Evolutionary conservation across 495 filamentous ascomycete species (phyloP).

Genomic region (Hypoxylon lenormandii): DNA sequence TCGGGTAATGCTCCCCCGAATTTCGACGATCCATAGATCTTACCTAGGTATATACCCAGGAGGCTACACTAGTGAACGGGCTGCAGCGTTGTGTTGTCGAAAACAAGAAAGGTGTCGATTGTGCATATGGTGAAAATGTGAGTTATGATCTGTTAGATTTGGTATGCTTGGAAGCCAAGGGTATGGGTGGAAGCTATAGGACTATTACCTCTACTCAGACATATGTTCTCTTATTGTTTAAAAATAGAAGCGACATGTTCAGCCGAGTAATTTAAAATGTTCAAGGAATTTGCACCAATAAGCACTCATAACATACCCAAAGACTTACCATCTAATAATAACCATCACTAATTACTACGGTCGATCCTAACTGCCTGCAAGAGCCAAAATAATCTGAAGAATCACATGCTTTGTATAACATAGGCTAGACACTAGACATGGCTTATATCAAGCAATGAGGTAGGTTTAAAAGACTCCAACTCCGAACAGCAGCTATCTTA

Average conservation of each 20-base stretch:
- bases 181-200: not conserved
- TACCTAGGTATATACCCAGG: slow-evolving; percentile 14
- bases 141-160: slow-evolving; percentile 16
- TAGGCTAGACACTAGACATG: no score
- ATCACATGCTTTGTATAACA: no score
- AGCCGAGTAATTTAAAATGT: no score
- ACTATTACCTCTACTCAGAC: not conserved
- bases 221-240: not conserved
- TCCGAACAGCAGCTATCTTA: no score
- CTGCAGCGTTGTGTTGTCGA: slow-evolving; percentile 6
- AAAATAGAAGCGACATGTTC: not conserved
- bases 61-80: slow-evolving; percentile 1
- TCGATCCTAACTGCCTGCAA: no score
- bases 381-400: no score
- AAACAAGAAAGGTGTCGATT: slow-evolving; percentile 1
- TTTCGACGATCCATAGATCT: not conserved
- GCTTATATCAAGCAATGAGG: no score
- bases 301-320: no score
- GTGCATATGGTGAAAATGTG: slow-evolving; percentile 7
- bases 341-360: no score
- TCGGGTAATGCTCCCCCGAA: slow-evolving; percentile 34
- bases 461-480: no score
- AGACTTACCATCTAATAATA: no score
- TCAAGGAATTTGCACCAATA: no score
- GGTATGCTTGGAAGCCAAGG: not conserved